A percentile compares a stretch with the other conserved stretches of the same genome.
Evolutionary conservation across 1,284 basidiomycete genomes (phyloP).

Genomic region (Amylostereum chailletii): DNA sequence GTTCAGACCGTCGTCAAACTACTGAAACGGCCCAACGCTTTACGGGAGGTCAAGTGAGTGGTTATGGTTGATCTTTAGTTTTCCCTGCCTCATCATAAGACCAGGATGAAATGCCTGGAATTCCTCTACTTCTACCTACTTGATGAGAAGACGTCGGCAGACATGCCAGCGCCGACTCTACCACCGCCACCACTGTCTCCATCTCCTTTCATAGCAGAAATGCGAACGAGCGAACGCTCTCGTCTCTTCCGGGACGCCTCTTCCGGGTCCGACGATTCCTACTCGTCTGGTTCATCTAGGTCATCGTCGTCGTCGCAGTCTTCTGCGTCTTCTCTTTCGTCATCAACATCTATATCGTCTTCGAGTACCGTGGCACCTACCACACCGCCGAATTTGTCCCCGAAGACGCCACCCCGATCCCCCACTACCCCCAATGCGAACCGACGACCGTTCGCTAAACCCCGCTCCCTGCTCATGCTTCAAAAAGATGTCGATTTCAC

Average conservation of each 20-base stretch:
- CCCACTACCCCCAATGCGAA: conserved; percentile 16
- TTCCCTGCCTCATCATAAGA: background rate
- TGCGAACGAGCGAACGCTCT: conserved; percentile 2
- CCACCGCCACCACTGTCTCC: conserved; percentile 15
- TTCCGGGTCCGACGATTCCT: conserved; percentile 13
- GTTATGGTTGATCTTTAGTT: background rate
- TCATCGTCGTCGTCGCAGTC: conserved; percentile 17
- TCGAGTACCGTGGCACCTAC: conserved; percentile 22
- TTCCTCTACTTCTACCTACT: conserved; percentile 89
- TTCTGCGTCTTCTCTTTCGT: conserved; percentile 17
- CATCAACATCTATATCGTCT: conserved; percentile 23
- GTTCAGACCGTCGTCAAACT: conserved; percentile 76
- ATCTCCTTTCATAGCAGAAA: conserved; percentile 9
- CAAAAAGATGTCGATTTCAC: conserved; percentile 63
- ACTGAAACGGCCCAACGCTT: conserved; percentile 73
- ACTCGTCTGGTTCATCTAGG: conserved; percentile 17
- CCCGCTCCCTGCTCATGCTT: conserved; percentile 50
- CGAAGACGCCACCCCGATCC: conserved; percentile 9
- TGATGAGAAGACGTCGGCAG: conserved; percentile 48
- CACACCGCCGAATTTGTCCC: conserved; percentile 13
- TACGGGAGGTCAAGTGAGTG: conserved; percentile 73
- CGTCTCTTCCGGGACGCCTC: conserved; percentile 8
- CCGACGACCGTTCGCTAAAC: conserved; percentile 14
- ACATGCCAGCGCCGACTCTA: background rate
- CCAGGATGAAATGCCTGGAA: conserved; percentile 88